Evolutionary conservation across 2,329 filamentous ascomycete species (phyloP), one percentile per base, ranked within the genome.

Genomic region (Salinomyces thailandicus): DNA sequence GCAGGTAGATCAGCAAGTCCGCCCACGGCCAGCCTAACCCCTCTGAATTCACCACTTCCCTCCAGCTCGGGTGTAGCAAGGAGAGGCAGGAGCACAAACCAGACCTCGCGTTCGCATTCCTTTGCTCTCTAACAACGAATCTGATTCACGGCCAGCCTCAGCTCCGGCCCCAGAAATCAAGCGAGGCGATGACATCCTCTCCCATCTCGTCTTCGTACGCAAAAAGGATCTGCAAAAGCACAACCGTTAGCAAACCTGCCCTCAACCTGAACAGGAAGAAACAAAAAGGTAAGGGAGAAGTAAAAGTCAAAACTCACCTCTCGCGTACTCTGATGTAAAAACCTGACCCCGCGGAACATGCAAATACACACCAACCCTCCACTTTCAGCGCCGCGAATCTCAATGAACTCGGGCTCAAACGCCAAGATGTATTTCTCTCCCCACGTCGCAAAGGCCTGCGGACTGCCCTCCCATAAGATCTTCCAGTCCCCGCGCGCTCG

Each of bases 391-490:
- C 94, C 85, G 47, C 91, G 75, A 51, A 98, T 82, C 65, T 98
- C 91, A 50, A 98, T 93, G 56, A 98, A 98, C 55, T 91, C 94
- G 24, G 86, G 79, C 64, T 98, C 91, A 59, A 98, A 98, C 1
- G 89, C 91, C 52, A 98, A 68, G 45, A 98, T 95, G 72, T 93
- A 98, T 47, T 59, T 60, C 32, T 91, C 91, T 54, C 93, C 93
- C 48, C 86, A 94, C 37, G 96, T 78, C 1, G 91, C 91, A 61
- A 98, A 98, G 39, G 79, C 81, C 52, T 85, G 81, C 27, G 91
- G 91, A 30, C 78, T 84, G 38, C 91, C 91, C 66, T 98, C 91
- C 91, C 91, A 98, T 46, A 89, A 82, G 55, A 98, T 94, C 52
- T 82, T 80, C 91, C 91, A 98, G 61, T 98, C 91, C 4, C 87